Conservation (phyloP, 192 early-diverging fungal species). For the Entophlyctis luteolus region DNA sequence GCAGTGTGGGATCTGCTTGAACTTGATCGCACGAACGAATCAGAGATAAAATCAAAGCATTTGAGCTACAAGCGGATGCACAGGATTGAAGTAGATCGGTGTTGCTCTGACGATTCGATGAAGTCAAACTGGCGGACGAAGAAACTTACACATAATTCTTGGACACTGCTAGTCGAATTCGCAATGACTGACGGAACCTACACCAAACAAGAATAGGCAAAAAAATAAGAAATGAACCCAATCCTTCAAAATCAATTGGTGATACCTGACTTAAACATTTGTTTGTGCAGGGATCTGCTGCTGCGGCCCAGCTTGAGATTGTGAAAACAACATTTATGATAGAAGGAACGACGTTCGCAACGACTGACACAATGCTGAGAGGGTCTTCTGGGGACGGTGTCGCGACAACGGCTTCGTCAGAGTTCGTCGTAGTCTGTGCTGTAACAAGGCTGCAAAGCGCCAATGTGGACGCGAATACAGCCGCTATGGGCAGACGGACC, state of each 20-base stretch:
- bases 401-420: too few species aligned
- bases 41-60: neutral
- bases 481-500: too few species aligned
- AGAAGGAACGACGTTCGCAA: neutral
- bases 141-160: slow-evolving; percentile 1
- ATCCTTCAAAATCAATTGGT: neutral
- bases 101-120: too few species aligned
- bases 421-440: too few species aligned
- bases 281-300: neutral
- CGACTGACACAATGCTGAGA: slow-evolving; percentile 3
- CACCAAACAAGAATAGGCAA: too few species aligned
- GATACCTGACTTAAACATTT: slow-evolving; percentile 2
- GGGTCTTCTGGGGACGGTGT: neutral
- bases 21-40: neutral
- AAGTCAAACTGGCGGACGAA: too few species aligned
- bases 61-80: neutral
- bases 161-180: neutral
- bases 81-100: neutral
- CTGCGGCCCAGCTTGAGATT: slow-evolving; percentile 1
- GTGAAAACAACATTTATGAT: slow-evolving; percentile 2
- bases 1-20: neutral
- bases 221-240: too few species aligned
- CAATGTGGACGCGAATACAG: too few species aligned
- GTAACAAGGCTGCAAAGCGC: too few species aligned
- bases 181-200: too few species aligned